Base-by-base conservation (phyloP, 2,329 filamentous ascomycete species). In the Lachnellula arida region DNA sequence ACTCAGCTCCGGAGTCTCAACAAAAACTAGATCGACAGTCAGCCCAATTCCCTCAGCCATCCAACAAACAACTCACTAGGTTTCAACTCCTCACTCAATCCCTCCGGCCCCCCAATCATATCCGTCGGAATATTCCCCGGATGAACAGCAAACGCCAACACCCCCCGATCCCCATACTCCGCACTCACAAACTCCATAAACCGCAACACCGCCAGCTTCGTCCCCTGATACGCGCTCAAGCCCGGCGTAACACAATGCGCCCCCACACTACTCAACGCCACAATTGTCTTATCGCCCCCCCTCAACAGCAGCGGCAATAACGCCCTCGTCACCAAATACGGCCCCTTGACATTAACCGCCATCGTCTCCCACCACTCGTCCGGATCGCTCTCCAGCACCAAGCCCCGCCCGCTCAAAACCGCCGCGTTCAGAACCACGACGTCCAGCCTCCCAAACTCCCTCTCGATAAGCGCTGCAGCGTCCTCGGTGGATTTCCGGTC, bases 301-400 rank as follows among this genome's bases (percentile, higher is more conserved):
- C 67, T 53, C 40, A 68, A 32, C 39, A 68, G 19, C 11, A 68
- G 44, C 1, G 65, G 64, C 7, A 81, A 60, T 43, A 81, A 77
- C 0, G 74, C 70, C n/a, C 74, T 72, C 5, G 73, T 67, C 11
- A 76, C 63, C 2, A 79, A 67, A 60, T 76, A 80, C 0, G 72
- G 65, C 0, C 79, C 81, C 17, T 73, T 71, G 12, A 81, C 46
- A 61, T 82, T 83, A 42, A 80, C 70, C 47, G 77, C 73, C 65
- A 73, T 76, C 0, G 72, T 73, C 19, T 71, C 66, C 71, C 69
- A 72, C 72, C 72, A 75, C 1, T 57, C 60, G 0, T 69, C 68
- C 5, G 61, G 62, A 51, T 74, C 72, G 19, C 50, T 56, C 15
- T 64, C 60, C 14, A 50, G 59, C 9, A 66, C 53, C 1, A 35